These are phyloP conservation scores for Sugiyamaella grinbergsii DNA, from an alignment of 1,139 yeast species.

Conservation along the genomic window DNA sequence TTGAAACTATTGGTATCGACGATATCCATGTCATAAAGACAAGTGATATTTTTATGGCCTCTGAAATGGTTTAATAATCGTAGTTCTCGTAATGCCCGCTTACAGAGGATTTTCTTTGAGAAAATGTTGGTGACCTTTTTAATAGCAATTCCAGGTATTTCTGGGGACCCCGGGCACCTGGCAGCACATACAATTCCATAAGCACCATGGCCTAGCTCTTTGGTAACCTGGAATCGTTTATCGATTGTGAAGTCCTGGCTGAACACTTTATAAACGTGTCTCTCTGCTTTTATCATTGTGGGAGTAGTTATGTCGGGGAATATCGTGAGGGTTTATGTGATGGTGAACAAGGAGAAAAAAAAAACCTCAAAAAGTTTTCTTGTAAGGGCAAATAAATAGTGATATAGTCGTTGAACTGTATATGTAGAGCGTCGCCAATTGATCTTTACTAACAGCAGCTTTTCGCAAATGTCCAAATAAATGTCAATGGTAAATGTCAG, in stretches of 20 bases:
- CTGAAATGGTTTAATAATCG: slow-evolving; percentile 87
- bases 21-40: slow-evolving; percentile 90
- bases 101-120: slow-evolving; percentile 82
- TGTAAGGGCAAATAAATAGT: no score
- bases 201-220: slow-evolving; percentile 96
- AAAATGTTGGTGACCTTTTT: slow-evolving; percentile 90
- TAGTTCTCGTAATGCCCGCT: slow-evolving; percentile 85
- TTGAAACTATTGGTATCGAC: slow-evolving; percentile 83
- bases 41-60: slow-evolving; percentile 82
- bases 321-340: no score
- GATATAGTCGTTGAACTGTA: no score
- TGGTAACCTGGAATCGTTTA: slow-evolving; percentile 77
- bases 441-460: no score
- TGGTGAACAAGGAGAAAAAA: no score
- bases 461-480: not conserved
- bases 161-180: slow-evolving; percentile 66
- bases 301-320: not conserved
- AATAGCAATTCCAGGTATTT: slow-evolving; percentile 73
- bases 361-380: no score
- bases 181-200: slow-evolving; percentile 97
- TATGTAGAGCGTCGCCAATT: no score
- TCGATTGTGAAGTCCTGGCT: slow-evolving; percentile 91
- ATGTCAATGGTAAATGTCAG: no score
- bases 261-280: slow-evolving; percentile 62
- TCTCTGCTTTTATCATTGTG: slow-evolving; percentile 35